Conservation (phyloP, 805 yeast genomes). For the Hanseniaspora nectarophila region DNA sequence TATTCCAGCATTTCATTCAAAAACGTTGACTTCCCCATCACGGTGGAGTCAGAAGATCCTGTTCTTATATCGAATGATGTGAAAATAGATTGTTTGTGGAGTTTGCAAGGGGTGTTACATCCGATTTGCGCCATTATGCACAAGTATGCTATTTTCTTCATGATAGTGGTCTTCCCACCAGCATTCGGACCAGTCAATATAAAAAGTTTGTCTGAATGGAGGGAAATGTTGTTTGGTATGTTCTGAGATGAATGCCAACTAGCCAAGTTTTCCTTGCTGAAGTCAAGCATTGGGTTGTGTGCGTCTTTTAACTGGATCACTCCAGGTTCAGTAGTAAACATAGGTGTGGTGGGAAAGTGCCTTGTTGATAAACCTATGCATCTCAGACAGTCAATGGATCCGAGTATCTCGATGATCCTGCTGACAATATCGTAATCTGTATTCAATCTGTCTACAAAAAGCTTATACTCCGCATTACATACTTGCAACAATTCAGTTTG, state of each 20-base stretch:
- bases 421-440: slow-evolving; percentile 31
- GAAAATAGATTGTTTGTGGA: slow-evolving; percentile 52
- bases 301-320: slow-evolving; percentile 43
- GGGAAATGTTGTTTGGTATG: slow-evolving; percentile 54
- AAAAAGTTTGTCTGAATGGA: slow-evolving; percentile 42
- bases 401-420: slow-evolving; percentile 36
- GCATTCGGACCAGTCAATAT: slow-evolving; percentile 77
- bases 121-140: slow-evolving; percentile 71
- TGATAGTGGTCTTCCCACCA: slow-evolving; percentile 79
- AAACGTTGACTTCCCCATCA: slow-evolving; percentile 71
- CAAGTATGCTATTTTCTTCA: slow-evolving; percentile 58
- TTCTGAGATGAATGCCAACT: slow-evolving; percentile 30
- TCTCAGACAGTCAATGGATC: slow-evolving; percentile 52
- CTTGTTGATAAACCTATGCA: slow-evolving; percentile 47
- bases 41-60: slow-evolving; percentile 73
- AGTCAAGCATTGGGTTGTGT: slow-evolving; percentile 56
- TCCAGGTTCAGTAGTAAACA: slow-evolving; percentile 32
- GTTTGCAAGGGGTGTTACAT: slow-evolving; percentile 56
- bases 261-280: not conserved
- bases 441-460: slow-evolving; percentile 32
- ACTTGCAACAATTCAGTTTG: not conserved
- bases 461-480: slow-evolving; percentile 15
- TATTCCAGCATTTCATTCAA: slow-evolving; percentile 96
- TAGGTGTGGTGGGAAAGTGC: slow-evolving; percentile 39
- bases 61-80: slow-evolving; percentile 50